Evolutionary conservation across 495 filamentous ascomycete genomes (phyloP).

Genomic region (Aspergillus nidulans): DNA sequence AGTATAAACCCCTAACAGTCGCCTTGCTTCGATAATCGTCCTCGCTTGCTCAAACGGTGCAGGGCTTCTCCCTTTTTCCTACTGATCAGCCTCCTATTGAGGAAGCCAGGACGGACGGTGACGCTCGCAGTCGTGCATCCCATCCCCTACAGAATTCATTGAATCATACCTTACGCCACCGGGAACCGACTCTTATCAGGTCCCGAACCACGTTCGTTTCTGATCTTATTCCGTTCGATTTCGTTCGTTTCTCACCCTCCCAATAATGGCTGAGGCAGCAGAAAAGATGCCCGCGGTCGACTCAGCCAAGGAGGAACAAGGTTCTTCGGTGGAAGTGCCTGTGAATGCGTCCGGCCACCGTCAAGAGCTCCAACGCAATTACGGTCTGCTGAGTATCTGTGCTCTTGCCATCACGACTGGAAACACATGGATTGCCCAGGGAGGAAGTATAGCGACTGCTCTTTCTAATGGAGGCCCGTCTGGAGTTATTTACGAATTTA

Average conservation of each 20-base stretch:
- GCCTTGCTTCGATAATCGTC: not conserved
- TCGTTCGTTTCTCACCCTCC: not conserved
- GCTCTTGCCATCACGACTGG: conserved; percentile 16
- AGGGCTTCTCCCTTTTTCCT: not conserved
- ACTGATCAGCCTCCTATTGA: not conserved
- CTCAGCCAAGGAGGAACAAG: conserved; percentile 6
- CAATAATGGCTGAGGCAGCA: not conserved
- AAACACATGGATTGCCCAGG: conserved; percentile 18
- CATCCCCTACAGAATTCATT: not conserved
- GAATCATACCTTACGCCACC: not conserved
- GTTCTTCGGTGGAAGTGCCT: not conserved
- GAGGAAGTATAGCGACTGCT: conserved; percentile 14
- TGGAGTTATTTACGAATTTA: conserved; percentile 18
- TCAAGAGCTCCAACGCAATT: conserved; percentile 17
- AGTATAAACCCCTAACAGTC: not conserved
- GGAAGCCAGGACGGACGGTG: not conserved
- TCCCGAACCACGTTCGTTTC: not conserved
- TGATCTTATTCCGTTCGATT: not conserved
- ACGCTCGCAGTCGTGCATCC: not conserved
- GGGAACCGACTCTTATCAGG: not conserved
- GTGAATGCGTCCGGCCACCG: conserved; percentile 17
- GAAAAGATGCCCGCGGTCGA: conserved; percentile 2
- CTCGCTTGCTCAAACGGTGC: not conserved
- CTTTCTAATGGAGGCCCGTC: conserved; percentile 15
- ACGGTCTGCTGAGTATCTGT: conserved; percentile 17